phyloP scores from a whole-genome alignment of 1,284 basidiomycete genomes.

The Moesziomyces globuligerus region DNA sequence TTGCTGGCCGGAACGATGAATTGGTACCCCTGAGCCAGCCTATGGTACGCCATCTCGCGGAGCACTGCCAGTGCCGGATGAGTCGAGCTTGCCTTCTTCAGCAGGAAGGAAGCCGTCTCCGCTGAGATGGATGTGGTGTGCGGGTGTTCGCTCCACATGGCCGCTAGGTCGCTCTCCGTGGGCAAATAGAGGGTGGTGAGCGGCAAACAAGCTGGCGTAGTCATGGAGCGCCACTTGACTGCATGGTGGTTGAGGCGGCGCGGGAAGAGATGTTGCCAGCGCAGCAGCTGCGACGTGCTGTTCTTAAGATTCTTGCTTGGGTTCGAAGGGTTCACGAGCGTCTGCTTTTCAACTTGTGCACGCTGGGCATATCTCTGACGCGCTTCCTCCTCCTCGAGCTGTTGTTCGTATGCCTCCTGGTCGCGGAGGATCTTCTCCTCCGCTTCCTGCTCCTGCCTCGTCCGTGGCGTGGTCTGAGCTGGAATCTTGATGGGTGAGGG shows the following conservation, averaged over 20 bases:
- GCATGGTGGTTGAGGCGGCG: conserved; percentile 81
- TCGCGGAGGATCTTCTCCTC: conserved; percentile 51
- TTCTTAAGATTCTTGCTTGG: conserved; percentile 51
- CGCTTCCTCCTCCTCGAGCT: conserved; percentile 58
- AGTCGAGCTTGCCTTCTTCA: conserved; percentile 70
- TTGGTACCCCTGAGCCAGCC: conserved; percentile 95
- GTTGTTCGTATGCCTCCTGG: conserved; percentile 57
- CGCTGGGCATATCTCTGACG: conserved; percentile 53
- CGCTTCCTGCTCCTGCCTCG: conserved; percentile 40
- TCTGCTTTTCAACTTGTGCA: conserved; percentile 62
- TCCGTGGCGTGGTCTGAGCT: conserved; percentile 31
- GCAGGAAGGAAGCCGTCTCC: conserved; percentile 62
- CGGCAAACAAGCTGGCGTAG: conserved; percentile 77
- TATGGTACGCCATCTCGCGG: conserved; percentile 90
- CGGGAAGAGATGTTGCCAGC: conserved; percentile 85
- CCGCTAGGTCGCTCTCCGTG: conserved; percentile 56
- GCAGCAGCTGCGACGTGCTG: conserved; percentile 49
- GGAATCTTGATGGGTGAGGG: conserved; percentile 57
- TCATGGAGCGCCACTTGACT: conserved; percentile 89
- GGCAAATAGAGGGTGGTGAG: conserved; percentile 80
- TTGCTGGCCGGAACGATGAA: conserved; percentile 73
- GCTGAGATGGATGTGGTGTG: conserved; percentile 61
- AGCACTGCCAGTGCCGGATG: conserved; percentile 80
- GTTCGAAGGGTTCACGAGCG: conserved; percentile 64
- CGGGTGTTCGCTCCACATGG: conserved; percentile 65